Conservation (phyloP, 192 early-diverging fungal species). For the Rhizophlyctis rosea region DNA sequence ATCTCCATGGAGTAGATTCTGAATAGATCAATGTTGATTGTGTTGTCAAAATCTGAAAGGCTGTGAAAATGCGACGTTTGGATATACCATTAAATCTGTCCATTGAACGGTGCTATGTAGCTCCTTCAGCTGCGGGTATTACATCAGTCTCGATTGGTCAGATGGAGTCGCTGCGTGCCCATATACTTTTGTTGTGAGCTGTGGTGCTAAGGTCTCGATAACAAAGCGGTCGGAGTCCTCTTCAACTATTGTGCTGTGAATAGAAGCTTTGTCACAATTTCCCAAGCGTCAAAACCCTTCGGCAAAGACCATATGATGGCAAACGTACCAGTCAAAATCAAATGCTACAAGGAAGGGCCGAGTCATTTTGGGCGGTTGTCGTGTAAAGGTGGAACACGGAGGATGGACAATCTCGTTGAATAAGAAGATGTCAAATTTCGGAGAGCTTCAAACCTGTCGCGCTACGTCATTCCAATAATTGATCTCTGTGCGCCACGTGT, state of each 20-base stretch:
- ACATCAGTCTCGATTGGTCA: neutral
- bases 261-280: neutral
- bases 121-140: conserved; percentile 9
- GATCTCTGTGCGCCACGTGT: too few species aligned
- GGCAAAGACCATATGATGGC: neutral
- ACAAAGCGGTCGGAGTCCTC: conserved; percentile 58
- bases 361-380: too few species aligned
- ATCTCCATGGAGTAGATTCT: conserved; percentile 20
- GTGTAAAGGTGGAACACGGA: too few species aligned
- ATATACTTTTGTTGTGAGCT: conserved; percentile 29
- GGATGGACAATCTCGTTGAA: too few species aligned
- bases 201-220: conserved; percentile 32
- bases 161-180: neutral
- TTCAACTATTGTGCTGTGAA: conserved; percentile 58
- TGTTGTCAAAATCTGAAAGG: neutral
- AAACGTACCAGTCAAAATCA: conserved; percentile 65
- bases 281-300: too few species aligned
- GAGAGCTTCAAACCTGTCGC: too few species aligned
- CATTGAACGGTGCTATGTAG: conserved; percentile 40
- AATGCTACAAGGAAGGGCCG: conserved; percentile 52
- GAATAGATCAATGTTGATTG: neutral
- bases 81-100: conserved; percentile 57
- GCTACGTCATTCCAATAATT: too few species aligned
- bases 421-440: too few species aligned
- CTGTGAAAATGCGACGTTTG: neutral